Percentiles rank a stretch among this genome's conserved stretches.
Evolutionary conservation across 805 yeast genomes (phyloP).

Genomic region (Cyberlindnera maclurae): DNA sequence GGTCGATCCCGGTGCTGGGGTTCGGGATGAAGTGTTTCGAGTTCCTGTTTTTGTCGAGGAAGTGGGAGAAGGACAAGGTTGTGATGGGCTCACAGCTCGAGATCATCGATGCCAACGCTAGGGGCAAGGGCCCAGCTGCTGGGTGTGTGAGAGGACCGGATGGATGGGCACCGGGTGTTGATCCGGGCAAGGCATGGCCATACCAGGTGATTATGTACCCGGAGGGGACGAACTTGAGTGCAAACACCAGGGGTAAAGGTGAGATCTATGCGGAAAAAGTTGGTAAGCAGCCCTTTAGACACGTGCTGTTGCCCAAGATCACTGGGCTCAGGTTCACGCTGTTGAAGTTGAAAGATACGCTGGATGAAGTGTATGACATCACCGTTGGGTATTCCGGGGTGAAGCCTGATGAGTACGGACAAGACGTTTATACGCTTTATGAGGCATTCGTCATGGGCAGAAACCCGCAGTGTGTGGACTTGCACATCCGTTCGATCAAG

Average conservation of each 20-base stretch:
- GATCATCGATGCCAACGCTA: conserved; percentile 52
- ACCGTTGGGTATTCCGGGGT: conserved; percentile 82
- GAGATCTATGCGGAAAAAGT: conserved; percentile 48
- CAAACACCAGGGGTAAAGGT: conserved; percentile 53
- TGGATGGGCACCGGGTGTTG: conserved; percentile 19
- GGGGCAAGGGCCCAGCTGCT: conserved; percentile 47
- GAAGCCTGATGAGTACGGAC: conserved; percentile 58
- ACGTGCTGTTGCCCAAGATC: conserved; percentile 74
- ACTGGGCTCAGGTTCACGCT: conserved; percentile 73
- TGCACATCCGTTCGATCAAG: conserved; percentile 53
- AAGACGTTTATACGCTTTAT: conserved; percentile 61
- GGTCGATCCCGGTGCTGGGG: conserved; percentile 68
- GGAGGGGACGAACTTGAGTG: conserved; percentile 86
- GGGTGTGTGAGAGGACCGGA: conserved; percentile 27
- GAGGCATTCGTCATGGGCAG: conserved; percentile 60
- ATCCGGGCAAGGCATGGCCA: conserved; percentile 38
- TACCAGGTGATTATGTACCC: conserved; percentile 78
- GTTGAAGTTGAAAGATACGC: conserved; percentile 43
- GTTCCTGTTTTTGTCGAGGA: conserved; percentile 75
- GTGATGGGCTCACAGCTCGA: conserved; percentile 48
- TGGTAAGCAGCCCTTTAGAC: conserved; percentile 42
- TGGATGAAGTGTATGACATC: conserved; percentile 64
- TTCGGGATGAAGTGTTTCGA: conserved; percentile 75
- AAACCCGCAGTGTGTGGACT: conserved; percentile 61
- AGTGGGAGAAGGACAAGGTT: conserved; percentile 74